Evolutionary conservation across 352 stramenopile genomes (phyloP), one percentile per base, ranked within the genome.

Genomic region (Pythium aristosporum): DNA sequence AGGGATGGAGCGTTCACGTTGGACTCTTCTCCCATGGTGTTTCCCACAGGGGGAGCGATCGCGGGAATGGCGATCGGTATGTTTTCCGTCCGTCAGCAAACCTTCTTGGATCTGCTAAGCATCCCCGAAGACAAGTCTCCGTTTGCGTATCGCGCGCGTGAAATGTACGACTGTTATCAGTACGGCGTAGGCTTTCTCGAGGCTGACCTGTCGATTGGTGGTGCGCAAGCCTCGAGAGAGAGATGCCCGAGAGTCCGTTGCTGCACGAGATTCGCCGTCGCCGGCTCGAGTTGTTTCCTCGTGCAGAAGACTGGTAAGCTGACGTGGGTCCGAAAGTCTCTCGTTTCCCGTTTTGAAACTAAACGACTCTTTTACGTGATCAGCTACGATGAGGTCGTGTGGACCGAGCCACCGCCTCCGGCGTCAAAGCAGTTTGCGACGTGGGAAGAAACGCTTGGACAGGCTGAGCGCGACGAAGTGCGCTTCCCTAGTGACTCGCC

Each of bases 51-150:
- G 56, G 73, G 73, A 4, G 73, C 62, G 10, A 42, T 80, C 25
- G 49, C 63, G 3, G 73, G 73, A 0, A 74, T 76, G 67, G 69
- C 63, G 12, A 65, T 77, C 30, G 73, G 73, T 5, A 72, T 76
- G 50, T 55, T 76, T 41, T 76, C 67, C 21, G 71, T 80, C 21
- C 73, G 73, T 9, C 57, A 74, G 49, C 63, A 66, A 10, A 47
- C 76, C 32, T 79, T 81, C 47, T 49, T 67, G 34, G 74, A 81
- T 46, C 51, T 81, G 25, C 53, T 81, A 43, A 79, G 60, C 39
- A 61, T 81, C 2, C 74, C 74, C n/a, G 71, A 78, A 20, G 71
- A 79, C 13, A 59, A 60, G 30, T 81, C 71, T 30, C 64, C 65
- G 32, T 81, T 79, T 41, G 74, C 71, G 0, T 53, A 48, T 6